Evolutionary conservation across 2,329 filamentous ascomycete species (phyloP).

Genomic region (Dothistroma pini): DNA sequence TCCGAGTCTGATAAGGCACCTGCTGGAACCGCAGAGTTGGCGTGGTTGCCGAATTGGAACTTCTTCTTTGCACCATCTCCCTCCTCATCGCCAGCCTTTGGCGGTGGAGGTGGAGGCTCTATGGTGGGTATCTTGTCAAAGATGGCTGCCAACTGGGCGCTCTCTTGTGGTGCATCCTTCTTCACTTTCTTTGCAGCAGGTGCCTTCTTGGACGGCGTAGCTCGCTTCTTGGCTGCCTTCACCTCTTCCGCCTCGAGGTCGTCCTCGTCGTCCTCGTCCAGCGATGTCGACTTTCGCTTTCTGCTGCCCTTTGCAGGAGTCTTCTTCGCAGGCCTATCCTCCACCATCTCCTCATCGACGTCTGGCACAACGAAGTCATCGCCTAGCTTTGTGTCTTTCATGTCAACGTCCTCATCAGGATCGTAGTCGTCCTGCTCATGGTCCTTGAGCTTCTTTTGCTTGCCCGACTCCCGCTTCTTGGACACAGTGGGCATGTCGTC

Average conservation of each 20-base stretch:
- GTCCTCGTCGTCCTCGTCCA: conserved; percentile 53
- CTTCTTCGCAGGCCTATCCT: conserved; percentile 40
- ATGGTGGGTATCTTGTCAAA: conserved; percentile 83
- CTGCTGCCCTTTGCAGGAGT: conserved; percentile 34
- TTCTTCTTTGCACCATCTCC: conserved; percentile 51
- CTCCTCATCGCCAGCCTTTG: conserved; percentile 53
- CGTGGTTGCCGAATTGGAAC: conserved; percentile 67
- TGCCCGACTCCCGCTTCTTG: conserved; percentile 23
- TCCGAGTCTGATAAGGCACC: conserved; percentile 63
- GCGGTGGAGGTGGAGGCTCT: conserved; percentile 76
- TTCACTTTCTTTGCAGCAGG: conserved; percentile 58
- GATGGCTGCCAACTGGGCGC: conserved; percentile 73
- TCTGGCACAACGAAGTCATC: conserved; percentile 46
- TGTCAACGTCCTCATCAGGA: conserved; percentile 48
- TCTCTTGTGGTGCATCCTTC: conserved; percentile 64
- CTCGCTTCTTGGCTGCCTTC: conserved; percentile 56
- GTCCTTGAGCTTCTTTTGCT: conserved; percentile 34
- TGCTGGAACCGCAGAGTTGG: conserved; percentile 54
- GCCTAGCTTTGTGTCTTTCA: conserved; percentile 50
- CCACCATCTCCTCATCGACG: conserved; percentile 40
- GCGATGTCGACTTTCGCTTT: conserved; percentile 59
- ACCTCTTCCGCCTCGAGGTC: conserved; percentile 44
- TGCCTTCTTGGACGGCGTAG: conserved; percentile 40
- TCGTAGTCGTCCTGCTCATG: conserved; percentile 40
- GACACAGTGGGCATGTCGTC: conserved; percentile 66